Evolutionary conservation across 2,329 filamentous ascomycete species (phyloP).

Genomic region (Proliferodiscus dingleyae): DNA sequence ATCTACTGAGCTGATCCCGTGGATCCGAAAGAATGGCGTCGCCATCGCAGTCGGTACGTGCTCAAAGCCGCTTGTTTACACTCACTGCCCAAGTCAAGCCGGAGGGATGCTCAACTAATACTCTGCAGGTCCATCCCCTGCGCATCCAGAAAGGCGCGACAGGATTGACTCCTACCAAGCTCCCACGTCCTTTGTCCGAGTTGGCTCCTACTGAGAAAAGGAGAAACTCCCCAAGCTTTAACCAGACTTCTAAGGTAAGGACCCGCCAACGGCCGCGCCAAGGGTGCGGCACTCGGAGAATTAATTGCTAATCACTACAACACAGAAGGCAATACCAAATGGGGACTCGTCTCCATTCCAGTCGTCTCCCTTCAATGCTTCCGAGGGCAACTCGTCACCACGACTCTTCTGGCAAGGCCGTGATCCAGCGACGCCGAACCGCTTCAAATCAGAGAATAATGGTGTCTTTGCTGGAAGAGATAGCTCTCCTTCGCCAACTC

Average conservation of each 20-base stretch:
- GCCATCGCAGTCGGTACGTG: conserved; percentile 25
- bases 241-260: conserved; percentile 65
- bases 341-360: conserved; percentile 81
- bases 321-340: conserved; percentile 62
- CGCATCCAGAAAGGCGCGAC: conserved; percentile 69
- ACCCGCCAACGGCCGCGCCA: conserved; percentile 14
- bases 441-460: conserved; percentile 72
- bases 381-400: conserved; percentile 62
- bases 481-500: conserved; percentile 60
- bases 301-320: conserved; percentile 23
- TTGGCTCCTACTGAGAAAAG: conserved; percentile 80
- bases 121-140: conserved; percentile 63
- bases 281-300: conserved; percentile 16
- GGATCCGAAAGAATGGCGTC: conserved; percentile 19
- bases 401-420: conserved; percentile 85
- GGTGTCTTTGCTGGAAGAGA: conserved; percentile 51
- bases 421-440: conserved; percentile 62
- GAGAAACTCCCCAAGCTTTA: conserved; percentile 90
- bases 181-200: conserved; percentile 77
- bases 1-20: background rate
- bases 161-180: conserved; percentile 57
- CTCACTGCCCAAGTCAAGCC: background rate
- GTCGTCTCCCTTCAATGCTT: conserved; percentile 64
- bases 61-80: conserved; percentile 9
- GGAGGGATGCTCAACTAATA: background rate